A percentile compares a stretch with the other conserved stretches of the same genome.
Conservation (phyloP, 139 green algal genomes). For the Tetradesmus obliquus region DNA sequence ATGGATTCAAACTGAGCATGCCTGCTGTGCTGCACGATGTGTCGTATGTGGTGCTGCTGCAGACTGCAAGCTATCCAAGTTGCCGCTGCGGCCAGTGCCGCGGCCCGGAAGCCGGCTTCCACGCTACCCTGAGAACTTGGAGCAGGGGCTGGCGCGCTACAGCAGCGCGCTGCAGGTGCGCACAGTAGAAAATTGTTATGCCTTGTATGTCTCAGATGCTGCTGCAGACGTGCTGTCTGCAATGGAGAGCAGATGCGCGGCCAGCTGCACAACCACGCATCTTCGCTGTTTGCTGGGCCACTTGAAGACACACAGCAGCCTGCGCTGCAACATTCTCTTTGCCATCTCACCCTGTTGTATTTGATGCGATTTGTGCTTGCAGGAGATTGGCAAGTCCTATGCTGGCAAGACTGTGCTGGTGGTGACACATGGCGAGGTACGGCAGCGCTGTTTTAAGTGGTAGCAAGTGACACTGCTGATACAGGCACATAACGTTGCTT, state of each 20-base stretch:
- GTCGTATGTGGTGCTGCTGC: neutral
- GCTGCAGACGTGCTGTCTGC: too few relatives aligned
- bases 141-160: slow-evolving; percentile 52
- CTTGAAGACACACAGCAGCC: too few relatives aligned
- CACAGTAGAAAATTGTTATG: too few relatives aligned
- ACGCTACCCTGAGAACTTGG: slow-evolving; percentile 53
- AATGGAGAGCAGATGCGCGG: too few relatives aligned
- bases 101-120: slow-evolving; percentile 6
- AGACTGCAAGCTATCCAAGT: slow-evolving; percentile 8
- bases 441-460: neutral
- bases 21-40: too few relatives aligned
- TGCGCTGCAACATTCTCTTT: too few relatives aligned
- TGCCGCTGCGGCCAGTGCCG: neutral
- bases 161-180: slow-evolving; percentile 22
- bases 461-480: too few relatives aligned
- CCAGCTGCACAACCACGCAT: too few relatives aligned
- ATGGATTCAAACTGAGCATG: too few relatives aligned
- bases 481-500: neutral
- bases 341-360: too few relatives aligned
- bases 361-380: neutral
- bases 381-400: slow-evolving; percentile 17
- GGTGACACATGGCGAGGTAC: slow-evolving; percentile 64
- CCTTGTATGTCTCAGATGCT: too few relatives aligned
- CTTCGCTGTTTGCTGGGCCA: too few relatives aligned
- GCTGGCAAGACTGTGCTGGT: slow-evolving; percentile 50